These are phyloP conservation scores for Tetracladium marchalianum DNA, from an alignment of 495 filamentous ascomycete species.

Conservation along the genomic window DNA sequence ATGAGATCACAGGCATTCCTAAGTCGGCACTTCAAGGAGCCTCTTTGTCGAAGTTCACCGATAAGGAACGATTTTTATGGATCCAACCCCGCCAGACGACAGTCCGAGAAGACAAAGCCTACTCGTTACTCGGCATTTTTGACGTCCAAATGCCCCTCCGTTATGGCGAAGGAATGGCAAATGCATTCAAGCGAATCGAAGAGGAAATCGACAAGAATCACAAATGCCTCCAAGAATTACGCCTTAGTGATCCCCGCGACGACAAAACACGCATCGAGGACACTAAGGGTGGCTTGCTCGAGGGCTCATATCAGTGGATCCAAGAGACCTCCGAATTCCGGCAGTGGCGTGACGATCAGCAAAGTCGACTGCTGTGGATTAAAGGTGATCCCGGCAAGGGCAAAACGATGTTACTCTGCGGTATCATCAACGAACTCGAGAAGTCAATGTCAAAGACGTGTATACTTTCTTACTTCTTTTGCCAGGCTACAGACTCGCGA, in stretches of 20 bases:
- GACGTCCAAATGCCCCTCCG: neutral
- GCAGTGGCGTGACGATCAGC: slow-evolving; percentile 20
- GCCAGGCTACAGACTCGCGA: slow-evolving; percentile 25
- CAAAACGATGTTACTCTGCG: slow-evolving; percentile 33
- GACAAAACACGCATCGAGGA: slow-evolving; percentile 18
- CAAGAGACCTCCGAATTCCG: slow-evolving; percentile 23
- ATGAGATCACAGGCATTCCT: slow-evolving; percentile 1
- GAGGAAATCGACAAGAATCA: slow-evolving; percentile 1
- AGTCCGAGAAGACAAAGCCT: slow-evolving; percentile 2
- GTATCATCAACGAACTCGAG: slow-evolving; percentile 23
- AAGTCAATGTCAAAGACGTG: neutral
- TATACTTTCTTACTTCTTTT: slow-evolving; percentile 34
- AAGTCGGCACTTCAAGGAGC: slow-evolving; percentile 1
- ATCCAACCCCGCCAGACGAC: slow-evolving; percentile 1
- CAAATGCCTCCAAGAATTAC: slow-evolving; percentile 10
- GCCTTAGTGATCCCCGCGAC: slow-evolving; percentile 13
- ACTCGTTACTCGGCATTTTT: neutral
- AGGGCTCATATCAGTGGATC: slow-evolving; percentile 29
- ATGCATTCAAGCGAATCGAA: neutral
- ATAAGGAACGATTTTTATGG: slow-evolving; percentile 1
- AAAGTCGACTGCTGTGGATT: slow-evolving; percentile 31
- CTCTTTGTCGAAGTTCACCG: slow-evolving; percentile 2
- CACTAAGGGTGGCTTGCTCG: slow-evolving; percentile 25
- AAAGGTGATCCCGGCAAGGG: slow-evolving; percentile 31
- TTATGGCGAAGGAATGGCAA: slow-evolving; percentile 1